phyloP scores from a whole-genome alignment of 2,329 filamentous ascomycete genomes.

The Teratosphaeriaceae sp. region DNA sequence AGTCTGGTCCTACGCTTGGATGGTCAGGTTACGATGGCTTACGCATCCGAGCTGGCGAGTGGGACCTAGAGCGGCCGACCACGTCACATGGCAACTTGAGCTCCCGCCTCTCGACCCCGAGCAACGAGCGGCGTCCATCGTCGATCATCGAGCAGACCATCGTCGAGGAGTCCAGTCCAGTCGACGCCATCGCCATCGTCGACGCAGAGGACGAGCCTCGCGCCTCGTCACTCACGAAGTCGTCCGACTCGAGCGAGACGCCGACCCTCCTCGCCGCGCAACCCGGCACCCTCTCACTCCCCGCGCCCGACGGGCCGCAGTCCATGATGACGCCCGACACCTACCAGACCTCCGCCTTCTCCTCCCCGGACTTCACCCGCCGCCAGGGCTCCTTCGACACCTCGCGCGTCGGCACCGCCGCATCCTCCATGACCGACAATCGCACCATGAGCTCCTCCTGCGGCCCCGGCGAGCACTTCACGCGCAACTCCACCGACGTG shows the following conservation, averaged over 20 bases:
- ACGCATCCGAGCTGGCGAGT: conserved; percentile 15
- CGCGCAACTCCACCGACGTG: conserved; percentile 64
- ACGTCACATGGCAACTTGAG: conserved; percentile 14
- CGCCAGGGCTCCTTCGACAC: conserved; percentile 61
- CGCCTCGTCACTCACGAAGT: conserved; percentile 43
- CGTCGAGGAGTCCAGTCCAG: conserved; percentile 29
- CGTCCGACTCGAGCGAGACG: conserved; percentile 43
- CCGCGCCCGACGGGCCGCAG: conserved; percentile 27
- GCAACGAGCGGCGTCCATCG: conserved; percentile 21
- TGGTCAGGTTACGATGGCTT: conserved; percentile 15
- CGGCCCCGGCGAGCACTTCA: conserved; percentile 66
- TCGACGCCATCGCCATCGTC: conserved; percentile 39
- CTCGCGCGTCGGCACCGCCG: conserved; percentile 66
- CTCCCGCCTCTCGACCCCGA: conserved; percentile 19
- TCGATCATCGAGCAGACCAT: conserved; percentile 31
- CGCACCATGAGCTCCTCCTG: conserved; percentile 64
- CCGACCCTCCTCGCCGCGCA: conserved; percentile 29
- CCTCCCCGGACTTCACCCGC: conserved; percentile 59
- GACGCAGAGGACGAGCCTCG: conserved; percentile 43
- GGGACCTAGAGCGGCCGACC: conserved; percentile 17
- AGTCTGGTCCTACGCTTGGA: conserved; percentile 3
- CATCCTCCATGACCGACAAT: conserved; percentile 67
- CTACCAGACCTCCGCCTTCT: conserved; percentile 49
- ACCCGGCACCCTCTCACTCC: conserved; percentile 30
- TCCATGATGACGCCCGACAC: conserved; percentile 61